phyloP scores from a whole-genome alignment of 2,329 filamentous ascomycete species.

The Pyrenophora teres region DNA sequence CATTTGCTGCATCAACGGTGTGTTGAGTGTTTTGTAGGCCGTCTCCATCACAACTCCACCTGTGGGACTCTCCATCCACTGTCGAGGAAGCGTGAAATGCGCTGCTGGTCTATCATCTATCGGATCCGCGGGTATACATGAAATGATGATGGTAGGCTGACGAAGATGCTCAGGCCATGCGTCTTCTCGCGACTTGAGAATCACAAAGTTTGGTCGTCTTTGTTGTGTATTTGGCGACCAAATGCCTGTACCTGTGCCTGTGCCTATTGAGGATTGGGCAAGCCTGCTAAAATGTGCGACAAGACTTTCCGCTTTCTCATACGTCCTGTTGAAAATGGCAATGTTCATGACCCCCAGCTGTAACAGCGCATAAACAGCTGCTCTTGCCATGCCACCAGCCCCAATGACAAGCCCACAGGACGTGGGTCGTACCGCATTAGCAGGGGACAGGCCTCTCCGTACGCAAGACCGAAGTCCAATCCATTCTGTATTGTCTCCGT shows the following conservation, averaged over 20 bases:
- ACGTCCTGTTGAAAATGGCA: constrained; percentile 73
- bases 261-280: constrained; percentile 26
- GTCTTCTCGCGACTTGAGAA: constrained; percentile 63
- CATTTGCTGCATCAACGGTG: constrained; percentile 71
- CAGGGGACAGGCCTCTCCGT: constrained; percentile 72
- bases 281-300: constrained; percentile 71
- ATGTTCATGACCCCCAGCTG: constrained; percentile 78
- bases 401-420: constrained; percentile 61
- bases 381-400: constrained; percentile 76
- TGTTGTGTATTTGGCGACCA: constrained; percentile 21
- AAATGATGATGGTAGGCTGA: constrained; percentile 74
- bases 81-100: constrained; percentile 69
- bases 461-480: constrained; percentile 77
- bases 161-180: constrained; percentile 68
- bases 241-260: constrained; percentile 21
- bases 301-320: constrained; percentile 68
- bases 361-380: constrained; percentile 77
- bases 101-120: constrained; percentile 68
- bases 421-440: constrained; percentile 61
- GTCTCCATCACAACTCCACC: constrained; percentile 76
- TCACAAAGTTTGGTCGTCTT: constrained; percentile 55
- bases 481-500: constrained; percentile 83
- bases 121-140: constrained; percentile 74
- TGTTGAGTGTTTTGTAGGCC: constrained; percentile 74
- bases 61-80: constrained; percentile 73